Evolutionary conservation across 1,284 basidiomycete genomes (phyloP), one percentile per base, ranked within the genome.

Genomic region (Cutaneotrichosporon cyanovorans): DNA sequence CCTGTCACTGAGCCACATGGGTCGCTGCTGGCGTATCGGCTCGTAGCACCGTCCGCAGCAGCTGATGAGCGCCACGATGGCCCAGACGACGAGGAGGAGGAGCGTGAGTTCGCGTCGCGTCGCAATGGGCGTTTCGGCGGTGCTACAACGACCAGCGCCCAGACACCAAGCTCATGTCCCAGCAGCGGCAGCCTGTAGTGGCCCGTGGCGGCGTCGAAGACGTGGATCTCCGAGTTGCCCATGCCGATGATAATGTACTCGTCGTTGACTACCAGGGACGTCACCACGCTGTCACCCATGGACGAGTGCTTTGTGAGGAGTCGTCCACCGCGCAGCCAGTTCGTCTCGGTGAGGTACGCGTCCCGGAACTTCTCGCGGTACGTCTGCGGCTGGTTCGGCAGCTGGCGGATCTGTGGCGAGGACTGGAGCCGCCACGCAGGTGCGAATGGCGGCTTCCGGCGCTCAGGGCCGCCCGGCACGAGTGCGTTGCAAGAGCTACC

Each of bases 161-260:
- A 97, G 1, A 97, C 91, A 10, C 93, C 93, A 9, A 78, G 75
- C 16, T 85, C 82, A 69, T 96, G 92, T 0, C 91, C 93, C 1
- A 81, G 75, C 3, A 98, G 78, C 0, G 86, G 88, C 37, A 83
- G 78, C 23, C 78, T 77, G 41, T 87, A 80, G 5, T 84, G 78
- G 0, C 92, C 93, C 0, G 85, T 87, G 33, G 74, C 75, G 1
- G 85, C 82, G 57, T 83, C 84, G 71, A 93, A 96, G 20, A 96
- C 78, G 63, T 91, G 87, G 37, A 97, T 86, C 56, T 83, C 82
- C 57, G 80, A 80, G 66, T 87, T 93, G 12, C 88, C 87, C 65
- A 95, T 84, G 1, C 89, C 92, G 20, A 92, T 84, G 34, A 93
- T 83, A 59, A 97, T 81, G 79, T 84, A 89, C 44, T 87, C 80